A percentile compares a stretch with the other conserved stretches of the same genome.
Conservation (phyloP, 306 rosid genomes). For the Lagenaria siceraria region DNA sequence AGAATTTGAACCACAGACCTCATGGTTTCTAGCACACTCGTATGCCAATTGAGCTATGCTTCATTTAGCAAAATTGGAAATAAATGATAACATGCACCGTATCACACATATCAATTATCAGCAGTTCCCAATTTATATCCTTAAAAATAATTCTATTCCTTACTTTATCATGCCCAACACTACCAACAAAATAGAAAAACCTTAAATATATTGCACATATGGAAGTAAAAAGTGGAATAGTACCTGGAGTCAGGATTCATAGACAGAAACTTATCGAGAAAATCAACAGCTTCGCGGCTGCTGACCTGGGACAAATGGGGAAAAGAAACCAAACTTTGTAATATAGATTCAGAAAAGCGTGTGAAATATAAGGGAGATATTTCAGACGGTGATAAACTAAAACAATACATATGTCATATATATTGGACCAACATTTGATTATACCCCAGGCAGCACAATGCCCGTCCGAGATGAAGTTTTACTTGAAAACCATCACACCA, state of each 20-base stretch:
- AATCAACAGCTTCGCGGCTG: conserved; percentile 71
- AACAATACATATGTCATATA: background rate
- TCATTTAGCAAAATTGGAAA: background rate
- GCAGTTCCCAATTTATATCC: background rate
- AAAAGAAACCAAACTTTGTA: background rate
- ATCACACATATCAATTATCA: background rate
- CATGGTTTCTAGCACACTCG: too few species aligned
- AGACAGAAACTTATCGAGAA: conserved; percentile 64
- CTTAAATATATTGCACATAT: background rate
- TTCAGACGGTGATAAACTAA: background rate
- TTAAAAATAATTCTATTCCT: background rate
- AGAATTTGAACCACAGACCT: too few species aligned
- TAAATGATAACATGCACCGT: background rate
- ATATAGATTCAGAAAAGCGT: background rate
- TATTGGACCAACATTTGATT: background rate
- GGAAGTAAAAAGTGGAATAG: background rate
- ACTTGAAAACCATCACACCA: background rate
- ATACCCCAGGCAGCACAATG: background rate
- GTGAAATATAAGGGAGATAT: background rate
- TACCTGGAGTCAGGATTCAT: conserved; percentile 15
- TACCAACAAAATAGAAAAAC: background rate
- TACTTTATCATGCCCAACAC: background rate
- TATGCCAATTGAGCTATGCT: too few species aligned
- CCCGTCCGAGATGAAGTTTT: background rate
- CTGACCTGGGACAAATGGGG: conserved; percentile 46